These are phyloP conservation scores for Xylariaceae sp. DNA, from an alignment of 2,329 filamentous ascomycete species.

Conservation along the genomic window DNA sequence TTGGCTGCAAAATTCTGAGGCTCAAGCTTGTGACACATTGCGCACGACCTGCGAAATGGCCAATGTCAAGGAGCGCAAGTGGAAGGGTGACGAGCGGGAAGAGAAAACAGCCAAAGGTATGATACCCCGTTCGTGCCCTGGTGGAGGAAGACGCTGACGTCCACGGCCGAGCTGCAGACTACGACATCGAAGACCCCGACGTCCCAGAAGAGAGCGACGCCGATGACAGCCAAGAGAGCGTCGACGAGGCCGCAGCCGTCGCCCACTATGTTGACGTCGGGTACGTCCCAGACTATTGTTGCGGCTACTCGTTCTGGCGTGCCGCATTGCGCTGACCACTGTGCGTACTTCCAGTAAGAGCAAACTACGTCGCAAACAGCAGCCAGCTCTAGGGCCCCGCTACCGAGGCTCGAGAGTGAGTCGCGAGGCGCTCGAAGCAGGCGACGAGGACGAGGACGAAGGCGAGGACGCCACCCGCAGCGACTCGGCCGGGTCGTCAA, in stretches of 20 bases:
- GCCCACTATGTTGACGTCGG: constrained; percentile 67
- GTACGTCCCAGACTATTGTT: constrained; percentile 17
- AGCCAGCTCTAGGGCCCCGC: constrained; percentile 62
- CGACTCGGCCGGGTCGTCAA: constrained; percentile 28
- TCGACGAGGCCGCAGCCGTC: constrained; percentile 54
- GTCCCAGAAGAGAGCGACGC: constrained; percentile 46
- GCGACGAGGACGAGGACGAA: constrained; percentile 23
- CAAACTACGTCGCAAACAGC: constrained; percentile 69
- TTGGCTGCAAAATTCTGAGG: no score
- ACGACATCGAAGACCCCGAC: constrained; percentile 67
- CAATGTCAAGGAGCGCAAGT: constrained; percentile 44
- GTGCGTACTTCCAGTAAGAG: constrained; percentile 53
- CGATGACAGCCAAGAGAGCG: constrained; percentile 42
- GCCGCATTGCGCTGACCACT: constrained; percentile 6
- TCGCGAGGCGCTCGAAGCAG: constrained; percentile 48
- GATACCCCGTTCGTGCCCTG: not conserved
- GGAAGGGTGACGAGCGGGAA: constrained; percentile 55
- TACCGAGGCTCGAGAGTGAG: constrained; percentile 75
- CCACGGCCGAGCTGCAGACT: constrained; percentile 44
- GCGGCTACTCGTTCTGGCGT: constrained; percentile 4
- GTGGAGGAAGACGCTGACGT: not conserved
- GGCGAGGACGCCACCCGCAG: constrained; percentile 37
- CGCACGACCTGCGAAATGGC: constrained; percentile 31
- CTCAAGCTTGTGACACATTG: no score
- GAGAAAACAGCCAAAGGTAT: constrained; percentile 57